Evolutionary conservation across 306 rosid species (phyloP), one percentile per base, ranked within the genome.

Genomic region (Vigna mungo): DNA sequence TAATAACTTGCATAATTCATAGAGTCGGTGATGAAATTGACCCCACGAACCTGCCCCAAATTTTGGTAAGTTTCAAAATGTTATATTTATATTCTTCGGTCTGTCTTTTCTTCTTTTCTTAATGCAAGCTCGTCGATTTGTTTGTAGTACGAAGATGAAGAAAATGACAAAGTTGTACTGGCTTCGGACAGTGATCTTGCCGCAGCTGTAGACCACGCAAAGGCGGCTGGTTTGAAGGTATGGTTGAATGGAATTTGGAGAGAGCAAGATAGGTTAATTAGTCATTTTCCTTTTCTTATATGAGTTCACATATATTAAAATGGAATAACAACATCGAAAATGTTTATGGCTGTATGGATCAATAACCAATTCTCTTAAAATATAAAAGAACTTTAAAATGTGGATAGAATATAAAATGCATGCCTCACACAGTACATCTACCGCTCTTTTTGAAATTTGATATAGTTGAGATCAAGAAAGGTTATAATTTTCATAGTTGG

Each of bases 101-200:
- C 36, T 7, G 32, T 34, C 12, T 25, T 27, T 63, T 76, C 25
- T 61, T 37, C 23, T 52, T 39, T 59, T 59, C 55, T 71, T 72
- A 67, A 63, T 49, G 27, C 74, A 77, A 77, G 78, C 56, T 68
- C 63, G 36, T 30, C 23, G 49, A 82, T 71, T 48, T 67, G 55
- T 78, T 51, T 80, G 83, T 71, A 96, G 99, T 96, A 96, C 14
- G 99, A 96, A 84, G 99, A 96, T 75, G 99, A 93, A 85, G 99
- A 96, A 74, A 89, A 69, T 47, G 99, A 96, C 76, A 89, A 84
- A 82, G 87, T 96, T 71, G 87, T 96, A 21, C 77, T 96, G 82
- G 93, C 96, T 80, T 91, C 98, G 18, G 99, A 96, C 78, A 77
- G 76, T 77, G 99, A 96, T 84, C 99, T 96, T 56, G 71, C 83